A percentile compares a stretch with the other conserved stretches of the same genome.
These are phyloP conservation scores for Hanseniaspora pseudoguilliermondii DNA, from an alignment of 805 yeast genomes.

Conservation along the genomic window DNA sequence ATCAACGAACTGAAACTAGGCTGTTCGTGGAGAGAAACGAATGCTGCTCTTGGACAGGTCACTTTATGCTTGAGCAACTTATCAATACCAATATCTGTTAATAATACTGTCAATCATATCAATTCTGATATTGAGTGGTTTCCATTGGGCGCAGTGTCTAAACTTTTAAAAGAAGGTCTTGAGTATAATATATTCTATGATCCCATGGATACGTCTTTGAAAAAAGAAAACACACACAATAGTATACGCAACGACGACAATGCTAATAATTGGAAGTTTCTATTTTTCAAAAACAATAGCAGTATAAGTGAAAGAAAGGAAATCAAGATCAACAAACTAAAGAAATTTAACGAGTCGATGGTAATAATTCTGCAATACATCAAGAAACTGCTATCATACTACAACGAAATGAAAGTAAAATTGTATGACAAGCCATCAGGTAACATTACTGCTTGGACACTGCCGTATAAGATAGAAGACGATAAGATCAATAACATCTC, in stretches of 20 bases:
- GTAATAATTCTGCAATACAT: not conserved
- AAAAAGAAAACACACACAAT: not conserved
- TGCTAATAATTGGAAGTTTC: conserved; percentile 7
- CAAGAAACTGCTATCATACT: not conserved
- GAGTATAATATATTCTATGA: conserved; percentile 7
- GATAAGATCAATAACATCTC: conserved; percentile 69
- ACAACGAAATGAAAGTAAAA: not conserved
- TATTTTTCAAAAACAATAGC: conserved; percentile 5
- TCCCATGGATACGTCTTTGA: not conserved
- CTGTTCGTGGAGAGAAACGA: conserved; percentile 82
- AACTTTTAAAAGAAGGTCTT: not conserved
- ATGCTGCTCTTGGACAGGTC: conserved; percentile 82
- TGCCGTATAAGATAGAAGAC: conserved; percentile 61
- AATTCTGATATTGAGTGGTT: conserved; percentile 34
- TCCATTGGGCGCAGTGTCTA: conserved; percentile 20
- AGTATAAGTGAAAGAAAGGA: not conserved
- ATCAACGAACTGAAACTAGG: conserved; percentile 83
- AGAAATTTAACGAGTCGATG: conserved; percentile 6
- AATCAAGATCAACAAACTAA: not conserved
- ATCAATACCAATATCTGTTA: not conserved
- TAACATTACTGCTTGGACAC: conserved; percentile 29
- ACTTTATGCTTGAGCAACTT: conserved; percentile 38
- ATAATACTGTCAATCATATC: conserved; percentile 30
- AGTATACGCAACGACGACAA: not conserved
- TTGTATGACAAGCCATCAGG: conserved; percentile 17